Conservation (phyloP, 148 eudicot species). For the Pharnaceum exiguum region DNA sequence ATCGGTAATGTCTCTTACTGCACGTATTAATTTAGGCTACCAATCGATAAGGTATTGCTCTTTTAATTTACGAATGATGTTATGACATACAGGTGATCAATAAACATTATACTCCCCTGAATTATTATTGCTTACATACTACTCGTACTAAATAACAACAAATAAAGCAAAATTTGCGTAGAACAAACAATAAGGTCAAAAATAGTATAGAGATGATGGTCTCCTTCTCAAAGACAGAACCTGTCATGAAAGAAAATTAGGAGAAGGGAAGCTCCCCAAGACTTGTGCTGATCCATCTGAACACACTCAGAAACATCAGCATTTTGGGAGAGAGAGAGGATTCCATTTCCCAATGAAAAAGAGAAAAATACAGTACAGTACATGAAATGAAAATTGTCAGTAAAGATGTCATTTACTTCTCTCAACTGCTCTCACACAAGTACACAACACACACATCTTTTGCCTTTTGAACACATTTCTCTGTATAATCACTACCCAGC, state of each 20-base stretch:
- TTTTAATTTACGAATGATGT: too few relatives aligned
- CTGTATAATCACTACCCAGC: slow-evolving; percentile 1
- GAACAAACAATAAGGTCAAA: background rate
- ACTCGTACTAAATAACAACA: background rate
- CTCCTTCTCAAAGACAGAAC: slow-evolving; percentile 15
- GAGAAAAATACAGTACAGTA: background rate
- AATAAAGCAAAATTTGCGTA: background rate
- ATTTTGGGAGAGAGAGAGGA: background rate
- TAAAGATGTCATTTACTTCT: slow-evolving; percentile 20
- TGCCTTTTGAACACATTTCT: background rate
- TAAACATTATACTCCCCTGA: too few relatives aligned
- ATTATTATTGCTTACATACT: background rate
- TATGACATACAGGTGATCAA: too few relatives aligned
- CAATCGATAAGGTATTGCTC: too few relatives aligned
- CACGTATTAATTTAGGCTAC: too few relatives aligned
- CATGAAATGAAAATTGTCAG: slow-evolving; percentile 18
- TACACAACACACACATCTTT: background rate
- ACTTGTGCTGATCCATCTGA: slow-evolving; percentile 29
- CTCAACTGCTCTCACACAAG: slow-evolving; percentile 12
- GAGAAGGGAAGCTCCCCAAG: slow-evolving; percentile 16
- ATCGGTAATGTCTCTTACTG: too few relatives aligned
- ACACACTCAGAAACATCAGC: slow-evolving; percentile 5
- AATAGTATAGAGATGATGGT: slow-evolving; percentile 13
- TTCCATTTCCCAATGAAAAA: slow-evolving; percentile 29
- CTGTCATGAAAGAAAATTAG: background rate